These are phyloP conservation scores for Globisporangium parvum DNA, from an alignment of 352 stramenopile genomes.

Conservation along the genomic window DNA sequence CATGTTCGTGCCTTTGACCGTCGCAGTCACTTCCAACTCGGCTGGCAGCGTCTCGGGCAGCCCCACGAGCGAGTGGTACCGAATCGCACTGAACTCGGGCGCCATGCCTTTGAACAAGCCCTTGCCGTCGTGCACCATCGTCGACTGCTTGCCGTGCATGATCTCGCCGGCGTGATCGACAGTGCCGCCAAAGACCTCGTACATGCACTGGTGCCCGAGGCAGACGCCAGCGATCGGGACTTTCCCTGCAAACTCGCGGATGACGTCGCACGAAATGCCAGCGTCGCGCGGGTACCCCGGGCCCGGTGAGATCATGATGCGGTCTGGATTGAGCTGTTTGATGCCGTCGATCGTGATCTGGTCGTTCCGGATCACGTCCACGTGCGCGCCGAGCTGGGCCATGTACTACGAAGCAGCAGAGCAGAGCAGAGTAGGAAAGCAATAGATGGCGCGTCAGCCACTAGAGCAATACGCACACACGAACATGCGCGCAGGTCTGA, in stretches of 20 bases:
- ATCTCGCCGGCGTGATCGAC: slow-evolving; percentile 85
- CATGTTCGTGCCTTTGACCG: slow-evolving; percentile 78
- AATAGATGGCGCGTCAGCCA: too few relatives aligned
- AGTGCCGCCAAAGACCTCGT: slow-evolving; percentile 82
- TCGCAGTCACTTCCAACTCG: slow-evolving; percentile 74
- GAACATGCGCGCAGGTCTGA: too few relatives aligned
- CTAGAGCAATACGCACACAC: not conserved
- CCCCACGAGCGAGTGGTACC: slow-evolving; percentile 85
- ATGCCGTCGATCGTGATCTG: slow-evolving; percentile 82
- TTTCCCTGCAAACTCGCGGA: slow-evolving; percentile 73
- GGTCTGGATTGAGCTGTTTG: slow-evolving; percentile 59
- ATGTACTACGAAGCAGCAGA: slow-evolving; percentile 62
- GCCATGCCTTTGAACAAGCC: slow-evolving; percentile 81
- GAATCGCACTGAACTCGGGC: slow-evolving; percentile 74
- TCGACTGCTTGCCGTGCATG: slow-evolving; percentile 82
- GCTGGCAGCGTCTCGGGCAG: slow-evolving; percentile 75
- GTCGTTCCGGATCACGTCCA: slow-evolving; percentile 82
- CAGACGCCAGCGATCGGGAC: slow-evolving; percentile 84
- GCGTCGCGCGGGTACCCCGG: slow-evolving; percentile 78
- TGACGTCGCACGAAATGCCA: slow-evolving; percentile 79
- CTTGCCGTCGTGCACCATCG: slow-evolving; percentile 81
- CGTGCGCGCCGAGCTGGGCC: slow-evolving; percentile 71
- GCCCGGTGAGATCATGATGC: slow-evolving; percentile 86
- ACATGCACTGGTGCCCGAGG: slow-evolving; percentile 82
- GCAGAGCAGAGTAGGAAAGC: not conserved